Base-by-base conservation (phyloP, 2,329 filamentous ascomycete genomes). In the Grosmannia serpens region DNA sequence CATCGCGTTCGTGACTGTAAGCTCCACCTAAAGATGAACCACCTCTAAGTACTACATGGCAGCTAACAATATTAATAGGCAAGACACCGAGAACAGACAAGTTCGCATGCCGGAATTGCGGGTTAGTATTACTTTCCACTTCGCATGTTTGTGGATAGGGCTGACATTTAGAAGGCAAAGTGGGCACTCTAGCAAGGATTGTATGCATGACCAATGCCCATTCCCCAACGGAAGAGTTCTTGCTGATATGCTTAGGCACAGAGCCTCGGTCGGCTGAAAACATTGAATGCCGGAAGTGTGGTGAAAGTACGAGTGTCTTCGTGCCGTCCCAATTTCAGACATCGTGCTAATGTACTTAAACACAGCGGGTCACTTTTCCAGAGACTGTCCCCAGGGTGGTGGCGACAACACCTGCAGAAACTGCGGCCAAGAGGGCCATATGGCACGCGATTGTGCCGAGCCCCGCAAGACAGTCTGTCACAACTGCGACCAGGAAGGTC, bases 1-100 rank as follows among this genome's bases (percentile, higher is more conserved):
- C 86, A 89, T 65, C 84, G 86, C 59, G 72, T 85, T 56, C 83
- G 86, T 56, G 85, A 90, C 64, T 90, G 87, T 83, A 66, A 70
- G 79, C 71, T 57, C 7, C 17, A 13, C 22, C n/a, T 3, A n/a
- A 46, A 24, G 20, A 46, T 22, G 20, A 8, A 46, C 2, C 44
- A 35, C 44, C 7, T 17, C 35, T 38, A 35, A 13, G 7, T 35
- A 3, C 33, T 15, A 17, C 15, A 9, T 15, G 2, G 5, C 9
- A 38, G 11, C 22, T 49, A 26, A 49, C 46, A 13, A 24, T 24
- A 4, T 13, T 26, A 6, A 44, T 50, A 83, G 82, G 83, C 65
- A 77, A 80, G 4, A 70, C 74, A n/a, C 80, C 82, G 27, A 81
- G 86, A 55, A 71, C 82, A 33, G 81, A 87, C 72, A 83, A 76